Evolutionary conservation across 257 asterid genomes (phyloP).

Genomic region (Scutellaria galericulata): DNA sequence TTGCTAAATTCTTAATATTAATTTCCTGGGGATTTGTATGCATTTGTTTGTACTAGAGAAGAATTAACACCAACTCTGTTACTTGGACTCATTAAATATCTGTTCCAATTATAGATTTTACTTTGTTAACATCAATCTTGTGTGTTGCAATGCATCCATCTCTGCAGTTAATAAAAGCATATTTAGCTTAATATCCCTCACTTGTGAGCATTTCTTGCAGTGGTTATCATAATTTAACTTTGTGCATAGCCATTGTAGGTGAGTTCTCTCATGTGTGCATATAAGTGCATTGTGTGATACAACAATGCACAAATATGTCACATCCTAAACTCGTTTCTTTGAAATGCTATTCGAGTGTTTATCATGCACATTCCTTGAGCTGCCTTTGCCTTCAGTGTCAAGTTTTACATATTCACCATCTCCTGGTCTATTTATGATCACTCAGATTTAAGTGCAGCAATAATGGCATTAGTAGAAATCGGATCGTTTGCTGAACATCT

Average conservation of each 20-base stretch:
- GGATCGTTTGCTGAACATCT: not conserved
- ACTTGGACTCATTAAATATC: too few species aligned
- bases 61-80: not conserved
- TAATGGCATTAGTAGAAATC: not conserved
- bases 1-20: not conserved
- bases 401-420: not conserved
- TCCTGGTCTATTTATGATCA: not conserved
- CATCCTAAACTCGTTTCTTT: not conserved
- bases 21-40: not conserved
- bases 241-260: too few species aligned
- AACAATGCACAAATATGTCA: not conserved
- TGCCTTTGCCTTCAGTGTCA: not conserved
- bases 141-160: not conserved
- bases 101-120: not conserved
- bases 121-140: not conserved
- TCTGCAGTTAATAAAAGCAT: not conserved
- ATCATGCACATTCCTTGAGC: not conserved
- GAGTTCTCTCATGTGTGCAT: too few species aligned
- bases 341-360: too few species aligned
- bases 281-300: not conserved
- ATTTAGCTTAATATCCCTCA: not conserved
- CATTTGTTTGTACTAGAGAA: not conserved
- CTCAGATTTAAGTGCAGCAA: not conserved
- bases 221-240: not conserved
- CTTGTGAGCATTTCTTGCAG: not conserved